Percentiles rank a stretch among this genome's conserved stretches.
These are phyloP conservation scores for Cladosporium sp. DNA, from an alignment of 2,329 filamentous ascomycete genomes.

Conservation along the genomic window DNA sequence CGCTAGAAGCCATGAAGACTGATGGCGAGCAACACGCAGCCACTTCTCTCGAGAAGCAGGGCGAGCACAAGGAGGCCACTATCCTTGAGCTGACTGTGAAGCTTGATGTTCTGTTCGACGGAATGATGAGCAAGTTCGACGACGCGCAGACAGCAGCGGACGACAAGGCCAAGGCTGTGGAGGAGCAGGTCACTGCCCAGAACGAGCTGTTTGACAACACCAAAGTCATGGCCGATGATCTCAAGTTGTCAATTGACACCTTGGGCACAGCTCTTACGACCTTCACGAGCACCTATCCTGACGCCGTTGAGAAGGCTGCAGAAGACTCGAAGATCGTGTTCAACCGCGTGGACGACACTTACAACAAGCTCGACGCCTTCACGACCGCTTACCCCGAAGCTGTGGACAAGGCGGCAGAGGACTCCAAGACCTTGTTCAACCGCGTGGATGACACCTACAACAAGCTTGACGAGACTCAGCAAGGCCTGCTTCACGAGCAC, in stretches of 20 bases:
- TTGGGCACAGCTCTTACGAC: conserved; percentile 64
- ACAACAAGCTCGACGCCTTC: conserved; percentile 13
- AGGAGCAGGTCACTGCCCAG: conserved; percentile 71
- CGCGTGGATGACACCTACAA: conserved; percentile 76
- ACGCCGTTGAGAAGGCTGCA: conserved; percentile 72
- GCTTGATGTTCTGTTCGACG: conserved; percentile 75
- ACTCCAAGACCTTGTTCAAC: conserved; percentile 81
- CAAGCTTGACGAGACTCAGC: conserved; percentile 74
- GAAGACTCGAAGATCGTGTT: conserved; percentile 87
- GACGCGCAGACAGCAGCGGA: conserved; percentile 75
- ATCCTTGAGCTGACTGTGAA: conserved; percentile 56
- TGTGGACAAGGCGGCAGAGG: conserved; percentile 81
- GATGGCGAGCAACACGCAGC: conserved; percentile 67
- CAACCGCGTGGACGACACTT: conserved; percentile 75
- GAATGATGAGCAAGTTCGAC: conserved; percentile 84
- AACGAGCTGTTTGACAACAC: conserved; percentile 72
- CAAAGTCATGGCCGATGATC: conserved; percentile 80
- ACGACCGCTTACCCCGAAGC: conserved; percentile 42
- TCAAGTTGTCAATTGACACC: conserved; percentile 82
- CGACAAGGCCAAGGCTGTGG: conserved; percentile 69
- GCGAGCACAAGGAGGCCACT: conserved; percentile 57
- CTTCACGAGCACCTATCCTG: conserved; percentile 64
- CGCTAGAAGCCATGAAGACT: conserved; percentile 77
- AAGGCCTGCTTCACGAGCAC: conserved; percentile 75
- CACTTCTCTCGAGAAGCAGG: conserved; percentile 58